Percentiles rank a stretch among this genome's conserved stretches.
phyloP scores from a whole-genome alignment of 1,284 basidiomycete species.

The Chiua sp. region DNA sequence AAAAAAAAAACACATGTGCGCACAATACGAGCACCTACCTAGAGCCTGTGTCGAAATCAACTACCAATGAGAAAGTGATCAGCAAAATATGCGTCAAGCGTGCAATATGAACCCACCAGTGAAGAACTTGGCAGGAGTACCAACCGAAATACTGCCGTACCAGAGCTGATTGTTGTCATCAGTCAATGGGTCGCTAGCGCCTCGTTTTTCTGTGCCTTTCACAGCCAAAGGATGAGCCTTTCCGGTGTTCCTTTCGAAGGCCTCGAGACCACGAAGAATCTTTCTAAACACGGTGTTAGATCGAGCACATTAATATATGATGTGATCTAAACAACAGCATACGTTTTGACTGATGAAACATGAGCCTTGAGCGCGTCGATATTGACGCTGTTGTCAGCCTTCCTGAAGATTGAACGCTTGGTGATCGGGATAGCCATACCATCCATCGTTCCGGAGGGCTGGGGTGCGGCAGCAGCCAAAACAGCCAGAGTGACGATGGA shows the following conservation, averaged over 20 bases:
- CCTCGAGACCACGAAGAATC: background rate
- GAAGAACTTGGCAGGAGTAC: conserved; percentile 21
- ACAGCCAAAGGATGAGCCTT: background rate
- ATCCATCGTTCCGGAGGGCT: background rate
- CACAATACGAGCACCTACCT: conserved; percentile 6
- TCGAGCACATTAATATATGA: background rate
- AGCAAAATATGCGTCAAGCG: background rate
- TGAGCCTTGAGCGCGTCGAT: conserved; percentile 12
- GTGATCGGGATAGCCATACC: conserved; percentile 14
- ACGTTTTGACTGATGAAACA: conserved; percentile 13
- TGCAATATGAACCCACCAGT: conserved; percentile 12
- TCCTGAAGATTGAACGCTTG: conserved; percentile 15
- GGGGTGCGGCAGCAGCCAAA: conserved; percentile 15
- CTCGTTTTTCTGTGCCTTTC: background rate
- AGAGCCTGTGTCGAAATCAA: conserved; percentile 28
- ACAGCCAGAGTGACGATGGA: conserved; percentile 16
- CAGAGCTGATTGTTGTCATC: background rate
- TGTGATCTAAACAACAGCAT: too few species aligned
- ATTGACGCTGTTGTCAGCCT: conserved; percentile 17
- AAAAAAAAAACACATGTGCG: background rate
- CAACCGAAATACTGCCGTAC: conserved; percentile 9
- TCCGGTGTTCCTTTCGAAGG: background rate
- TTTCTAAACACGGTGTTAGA: background rate
- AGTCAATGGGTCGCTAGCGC: background rate
- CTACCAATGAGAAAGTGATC: conserved; percentile 6